phyloP scores from a whole-genome alignment of 495 filamentous ascomycete genomes.

The Lichenothelia convexa region DNA sequence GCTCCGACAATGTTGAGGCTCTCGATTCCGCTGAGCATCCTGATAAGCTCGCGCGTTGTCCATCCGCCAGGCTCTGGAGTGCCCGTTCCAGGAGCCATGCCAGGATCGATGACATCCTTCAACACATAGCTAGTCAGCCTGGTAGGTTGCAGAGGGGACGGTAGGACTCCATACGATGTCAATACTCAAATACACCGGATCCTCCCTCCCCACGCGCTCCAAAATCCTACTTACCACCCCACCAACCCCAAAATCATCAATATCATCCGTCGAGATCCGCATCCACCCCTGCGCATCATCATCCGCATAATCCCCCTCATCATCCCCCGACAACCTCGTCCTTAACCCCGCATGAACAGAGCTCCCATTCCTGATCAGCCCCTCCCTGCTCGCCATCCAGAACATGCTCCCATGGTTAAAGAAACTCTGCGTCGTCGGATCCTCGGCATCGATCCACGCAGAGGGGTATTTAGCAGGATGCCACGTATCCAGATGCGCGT shows the following conservation, averaged over 20 bases:
- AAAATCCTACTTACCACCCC: slow-evolving; percentile 27
- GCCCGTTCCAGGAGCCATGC: slow-evolving; percentile 32
- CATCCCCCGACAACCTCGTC: slow-evolving; percentile 48
- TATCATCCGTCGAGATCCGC: slow-evolving; percentile 29
- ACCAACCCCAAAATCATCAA: slow-evolving; percentile 29
- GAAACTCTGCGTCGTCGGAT: slow-evolving; percentile 39
- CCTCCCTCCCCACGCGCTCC: slow-evolving; percentile 24
- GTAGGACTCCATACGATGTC: no score
- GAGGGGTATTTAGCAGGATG: slow-evolving; percentile 60
- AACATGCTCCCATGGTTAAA: slow-evolving; percentile 83
- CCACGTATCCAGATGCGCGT: slow-evolving; percentile 61
- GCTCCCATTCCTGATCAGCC: slow-evolving; percentile 45
- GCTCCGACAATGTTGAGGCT: slow-evolving; percentile 30
- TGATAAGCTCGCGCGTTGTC: slow-evolving; percentile 32
- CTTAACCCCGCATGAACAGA: slow-evolving; percentile 65
- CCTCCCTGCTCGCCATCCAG: slow-evolving; percentile 61
- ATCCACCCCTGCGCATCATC: slow-evolving; percentile 28
- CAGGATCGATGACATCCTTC: slow-evolving; percentile 37
- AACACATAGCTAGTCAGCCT: no score
- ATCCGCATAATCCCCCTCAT: slow-evolving; percentile 47
- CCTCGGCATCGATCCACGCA: slow-evolving; percentile 36
- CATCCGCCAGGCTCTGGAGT: slow-evolving; percentile 35
- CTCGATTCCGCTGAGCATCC: slow-evolving; percentile 29
- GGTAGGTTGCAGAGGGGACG: no score
- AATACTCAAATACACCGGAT: slow-evolving; percentile 25